These are phyloP conservation scores for Populus nigra DNA, from an alignment of 345 rosid species.

Conservation along the genomic window DNA sequence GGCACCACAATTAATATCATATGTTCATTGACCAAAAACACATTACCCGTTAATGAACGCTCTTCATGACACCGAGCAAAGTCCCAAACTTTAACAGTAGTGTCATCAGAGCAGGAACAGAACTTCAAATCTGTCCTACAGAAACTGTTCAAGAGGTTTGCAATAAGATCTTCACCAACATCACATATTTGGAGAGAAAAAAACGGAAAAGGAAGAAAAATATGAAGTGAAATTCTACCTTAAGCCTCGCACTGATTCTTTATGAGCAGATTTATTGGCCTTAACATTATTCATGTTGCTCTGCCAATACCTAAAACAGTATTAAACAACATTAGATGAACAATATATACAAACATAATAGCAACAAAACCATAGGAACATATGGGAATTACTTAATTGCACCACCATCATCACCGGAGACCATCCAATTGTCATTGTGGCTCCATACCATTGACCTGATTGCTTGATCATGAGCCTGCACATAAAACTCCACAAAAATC, in stretches of 20 bases:
- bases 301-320: constrained; percentile 83
- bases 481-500: constrained; percentile 4
- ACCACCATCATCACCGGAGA: constrained; percentile 99
- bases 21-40: constrained; percentile 25
- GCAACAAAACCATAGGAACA: neutral
- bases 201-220: neutral
- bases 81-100: constrained; percentile 97
- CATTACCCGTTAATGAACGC: constrained; percentile 89
- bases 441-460: constrained; percentile 99
- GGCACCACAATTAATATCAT: constrained; percentile 2
- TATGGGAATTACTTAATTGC: constrained; percentile 61
- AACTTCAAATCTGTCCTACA: constrained; percentile 97
- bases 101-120: constrained; percentile 97
- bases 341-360: neutral
- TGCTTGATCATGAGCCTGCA: constrained; percentile 97
- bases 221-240: constrained; percentile 46
- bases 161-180: constrained; percentile 14
- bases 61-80: constrained; percentile 93
- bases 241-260: constrained; percentile 85
- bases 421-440: constrained; percentile 96
- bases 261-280: constrained; percentile 92
- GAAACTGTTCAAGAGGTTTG: constrained; percentile 57
- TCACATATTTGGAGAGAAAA: neutral
- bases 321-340: neutral
- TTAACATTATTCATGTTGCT: constrained; percentile 97